phyloP scores from a whole-genome alignment of 371 early-diverging fungal genomes.

The Amoeboaphelidium protococcarum region DNA sequence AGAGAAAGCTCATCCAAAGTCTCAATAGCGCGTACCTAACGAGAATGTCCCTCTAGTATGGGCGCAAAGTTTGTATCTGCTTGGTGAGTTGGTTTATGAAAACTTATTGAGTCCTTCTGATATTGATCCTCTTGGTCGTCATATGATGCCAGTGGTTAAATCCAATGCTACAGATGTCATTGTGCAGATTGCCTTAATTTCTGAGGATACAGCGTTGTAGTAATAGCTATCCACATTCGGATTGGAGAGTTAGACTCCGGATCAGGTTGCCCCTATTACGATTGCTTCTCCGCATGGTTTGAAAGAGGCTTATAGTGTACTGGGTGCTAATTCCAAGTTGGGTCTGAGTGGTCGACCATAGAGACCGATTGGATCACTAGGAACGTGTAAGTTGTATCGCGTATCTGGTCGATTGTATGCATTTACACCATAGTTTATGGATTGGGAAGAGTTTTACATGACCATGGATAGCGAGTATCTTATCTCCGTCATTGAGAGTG shows the following conservation, averaged over 20 bases:
- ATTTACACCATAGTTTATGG: conserved; percentile 69
- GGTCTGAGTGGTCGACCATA: conserved; percentile 48
- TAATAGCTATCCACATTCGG: conserved; percentile 38
- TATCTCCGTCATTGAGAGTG: conserved; percentile 45
- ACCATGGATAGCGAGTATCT: conserved; percentile 49
- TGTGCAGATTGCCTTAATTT: conserved; percentile 48
- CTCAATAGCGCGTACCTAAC: conserved; percentile 48
- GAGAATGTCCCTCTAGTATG: conserved; percentile 71
- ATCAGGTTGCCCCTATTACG: conserved; percentile 38
- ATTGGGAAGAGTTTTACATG: conserved; percentile 56
- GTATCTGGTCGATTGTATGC: conserved; percentile 55
- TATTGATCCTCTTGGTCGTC: conserved; percentile 58
- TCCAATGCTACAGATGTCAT: conserved; percentile 15
- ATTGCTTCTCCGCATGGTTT: conserved; percentile 52
- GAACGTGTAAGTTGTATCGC: conserved; percentile 52
- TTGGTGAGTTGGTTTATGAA: conserved; percentile 49
- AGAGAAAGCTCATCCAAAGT: conserved; percentile 38
- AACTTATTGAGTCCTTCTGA: conserved; percentile 45
- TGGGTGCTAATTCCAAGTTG: conserved; percentile 49
- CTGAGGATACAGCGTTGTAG: conserved; percentile 44
- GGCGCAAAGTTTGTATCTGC: conserved; percentile 57
- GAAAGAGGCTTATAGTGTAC: conserved; percentile 37
- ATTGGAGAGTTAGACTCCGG: conserved; percentile 39
- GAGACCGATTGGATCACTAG: conserved; percentile 38
- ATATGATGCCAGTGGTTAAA: conserved; percentile 16